Conservation (phyloP, 495 filamentous ascomycete species). For the Penicillium paxilli region DNA sequence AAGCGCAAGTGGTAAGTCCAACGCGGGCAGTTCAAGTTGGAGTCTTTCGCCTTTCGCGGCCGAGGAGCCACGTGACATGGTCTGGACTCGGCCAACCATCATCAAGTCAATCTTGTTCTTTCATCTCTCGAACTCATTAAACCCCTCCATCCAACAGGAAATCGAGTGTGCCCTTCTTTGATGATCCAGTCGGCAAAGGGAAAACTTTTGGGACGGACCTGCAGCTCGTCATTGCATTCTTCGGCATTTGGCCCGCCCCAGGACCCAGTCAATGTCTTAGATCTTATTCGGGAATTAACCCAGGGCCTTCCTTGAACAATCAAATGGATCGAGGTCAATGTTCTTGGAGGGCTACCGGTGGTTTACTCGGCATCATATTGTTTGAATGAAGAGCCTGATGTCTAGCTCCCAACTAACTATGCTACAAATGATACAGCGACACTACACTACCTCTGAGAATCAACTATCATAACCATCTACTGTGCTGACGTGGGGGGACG, state of each 20-base stretch:
- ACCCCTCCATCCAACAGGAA: not conserved
- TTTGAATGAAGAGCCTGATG: too few relatives aligned
- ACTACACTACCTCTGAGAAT: too few relatives aligned
- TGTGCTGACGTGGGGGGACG: too few relatives aligned
- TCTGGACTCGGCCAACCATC: slow-evolving; percentile 18
- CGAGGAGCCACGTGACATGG: not conserved
- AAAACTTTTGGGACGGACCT: not conserved
- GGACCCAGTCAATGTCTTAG: slow-evolving; percentile 12
- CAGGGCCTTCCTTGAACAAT: too few relatives aligned
- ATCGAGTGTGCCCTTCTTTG: not conserved
- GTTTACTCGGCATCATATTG: too few relatives aligned
- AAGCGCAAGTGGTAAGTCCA: not conserved
- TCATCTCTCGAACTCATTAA: too few relatives aligned
- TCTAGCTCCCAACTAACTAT: too few relatives aligned
- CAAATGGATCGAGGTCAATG: too few relatives aligned
- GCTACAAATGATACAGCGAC: too few relatives aligned
- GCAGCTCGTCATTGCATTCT: not conserved
- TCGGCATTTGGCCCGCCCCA: not conserved
- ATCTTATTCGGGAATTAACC: slow-evolving; percentile 3
- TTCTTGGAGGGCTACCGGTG: too few relatives aligned
- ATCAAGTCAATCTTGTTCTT: not conserved
- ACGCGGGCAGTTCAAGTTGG: not conserved
- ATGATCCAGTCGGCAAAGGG: not conserved
- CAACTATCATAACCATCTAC: too few relatives aligned
- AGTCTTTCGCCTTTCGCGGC: not conserved